Conservation (phyloP, 306 rosid genomes). For the Quercus gilva region DNA sequence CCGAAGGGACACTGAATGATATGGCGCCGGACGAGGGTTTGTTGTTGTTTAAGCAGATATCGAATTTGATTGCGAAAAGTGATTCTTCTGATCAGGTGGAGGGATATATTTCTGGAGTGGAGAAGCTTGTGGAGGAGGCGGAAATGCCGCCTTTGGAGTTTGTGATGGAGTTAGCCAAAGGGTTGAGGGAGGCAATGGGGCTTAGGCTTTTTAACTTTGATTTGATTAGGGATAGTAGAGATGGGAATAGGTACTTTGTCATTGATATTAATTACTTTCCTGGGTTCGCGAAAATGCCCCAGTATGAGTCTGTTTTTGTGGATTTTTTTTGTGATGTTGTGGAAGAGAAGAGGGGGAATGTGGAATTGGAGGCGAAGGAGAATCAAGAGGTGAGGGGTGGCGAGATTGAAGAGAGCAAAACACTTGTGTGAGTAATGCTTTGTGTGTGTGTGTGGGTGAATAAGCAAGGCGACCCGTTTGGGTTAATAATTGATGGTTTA, state of each 20-base stretch:
- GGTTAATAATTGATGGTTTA: not conserved
- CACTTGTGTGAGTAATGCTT: not conserved
- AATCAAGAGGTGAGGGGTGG: not conserved
- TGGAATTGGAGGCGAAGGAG: not conserved
- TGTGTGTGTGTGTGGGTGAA: too few species aligned
- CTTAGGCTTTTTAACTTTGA: slow-evolving; percentile 67
- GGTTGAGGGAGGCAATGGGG: slow-evolving; percentile 40
- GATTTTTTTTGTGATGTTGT: slow-evolving; percentile 42
- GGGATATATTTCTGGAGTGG: not conserved
- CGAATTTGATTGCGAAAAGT: slow-evolving; percentile 21
- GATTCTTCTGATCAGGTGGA: not conserved
- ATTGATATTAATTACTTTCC: slow-evolving; percentile 81
- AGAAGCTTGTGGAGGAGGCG: slow-evolving; percentile 26
- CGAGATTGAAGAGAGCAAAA: not conserved
- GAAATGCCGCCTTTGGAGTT: slow-evolving; percentile 44
- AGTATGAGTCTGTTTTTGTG: slow-evolving; percentile 43
- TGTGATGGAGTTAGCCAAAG: slow-evolving; percentile 35
- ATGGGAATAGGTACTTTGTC: slow-evolving; percentile 35
- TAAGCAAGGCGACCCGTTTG: not conserved
- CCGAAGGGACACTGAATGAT: slow-evolving; percentile 17
- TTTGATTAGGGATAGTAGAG: slow-evolving; percentile 43
- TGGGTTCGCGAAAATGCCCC: slow-evolving; percentile 61
- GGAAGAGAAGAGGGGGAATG: not conserved
- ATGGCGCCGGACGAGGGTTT: slow-evolving; percentile 15
- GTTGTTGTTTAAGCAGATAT: slow-evolving; percentile 46